Evolutionary conservation across 2,329 filamentous ascomycete genomes (phyloP).

Genomic region (Lecanoromycetidae sp.): DNA sequence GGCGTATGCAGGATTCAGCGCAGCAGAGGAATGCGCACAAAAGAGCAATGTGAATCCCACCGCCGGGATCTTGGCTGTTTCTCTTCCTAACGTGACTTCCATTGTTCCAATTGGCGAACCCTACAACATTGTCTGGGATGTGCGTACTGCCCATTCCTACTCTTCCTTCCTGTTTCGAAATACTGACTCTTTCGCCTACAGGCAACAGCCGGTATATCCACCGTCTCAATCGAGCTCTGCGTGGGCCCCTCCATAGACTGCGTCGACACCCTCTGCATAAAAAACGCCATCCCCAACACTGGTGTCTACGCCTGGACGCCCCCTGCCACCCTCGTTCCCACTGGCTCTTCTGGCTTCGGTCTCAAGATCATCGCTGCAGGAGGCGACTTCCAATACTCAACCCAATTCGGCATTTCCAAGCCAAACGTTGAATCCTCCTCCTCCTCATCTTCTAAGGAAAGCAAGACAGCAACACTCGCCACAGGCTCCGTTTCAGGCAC

Average conservation of each 20-base stretch:
- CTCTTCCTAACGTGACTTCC: slow-evolving; percentile 38
- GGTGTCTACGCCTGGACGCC: slow-evolving; percentile 47
- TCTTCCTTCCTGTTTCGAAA: background rate
- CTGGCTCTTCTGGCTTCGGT: slow-evolving; percentile 40
- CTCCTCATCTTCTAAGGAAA: slow-evolving; percentile 16
- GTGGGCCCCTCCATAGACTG: slow-evolving; percentile 47
- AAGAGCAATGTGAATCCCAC: background rate
- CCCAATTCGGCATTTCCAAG: slow-evolving; percentile 50
- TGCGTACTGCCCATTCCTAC: slow-evolving; percentile 21
- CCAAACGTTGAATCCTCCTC: slow-evolving; percentile 18
- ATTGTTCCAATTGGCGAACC: slow-evolving; percentile 43
- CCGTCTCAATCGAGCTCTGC: slow-evolving; percentile 43
- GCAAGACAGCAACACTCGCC: background rate
- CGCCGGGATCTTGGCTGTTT: slow-evolving; percentile 30
- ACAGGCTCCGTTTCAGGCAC: background rate
- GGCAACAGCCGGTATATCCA: slow-evolving; percentile 23
- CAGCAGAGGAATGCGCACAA: background rate
- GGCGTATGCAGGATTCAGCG: background rate
- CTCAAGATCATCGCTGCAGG: slow-evolving; percentile 48
- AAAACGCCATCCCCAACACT: slow-evolving; percentile 43
- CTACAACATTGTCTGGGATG: slow-evolving; percentile 48
- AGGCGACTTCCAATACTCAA: slow-evolving; percentile 49
- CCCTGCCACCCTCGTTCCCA: slow-evolving; percentile 34
- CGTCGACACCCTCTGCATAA: slow-evolving; percentile 38
- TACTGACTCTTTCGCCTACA: slow-evolving; percentile 1